These are phyloP conservation scores for Lathyrus aphaca DNA, from an alignment of 306 rosid genomes.

Conservation along the genomic window DNA sequence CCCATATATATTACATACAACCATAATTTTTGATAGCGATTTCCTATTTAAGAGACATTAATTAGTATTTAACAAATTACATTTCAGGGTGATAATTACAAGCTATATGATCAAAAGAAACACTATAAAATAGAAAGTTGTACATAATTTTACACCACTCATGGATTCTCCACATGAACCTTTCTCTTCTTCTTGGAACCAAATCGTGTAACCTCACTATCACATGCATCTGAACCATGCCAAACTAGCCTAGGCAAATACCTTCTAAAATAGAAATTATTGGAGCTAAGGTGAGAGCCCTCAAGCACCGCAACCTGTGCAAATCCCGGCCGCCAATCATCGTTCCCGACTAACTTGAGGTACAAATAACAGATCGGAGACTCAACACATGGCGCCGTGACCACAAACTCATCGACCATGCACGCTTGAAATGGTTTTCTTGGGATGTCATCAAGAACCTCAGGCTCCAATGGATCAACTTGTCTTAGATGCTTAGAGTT, in stretches of 20 bases:
- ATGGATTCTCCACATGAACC: constrained; percentile 39
- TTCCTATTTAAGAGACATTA: neutral
- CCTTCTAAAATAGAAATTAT: constrained; percentile 61
- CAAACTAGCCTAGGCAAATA: constrained; percentile 72
- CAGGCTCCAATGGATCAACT: constrained; percentile 63
- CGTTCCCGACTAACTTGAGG: constrained; percentile 62
- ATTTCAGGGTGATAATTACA: no score
- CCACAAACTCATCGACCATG: constrained; percentile 68
- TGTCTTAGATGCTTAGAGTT: constrained; percentile 62
- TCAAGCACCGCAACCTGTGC: constrained; percentile 55
- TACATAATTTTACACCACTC: neutral
- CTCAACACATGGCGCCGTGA: constrained; percentile 61
- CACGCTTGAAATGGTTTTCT: constrained; percentile 84
- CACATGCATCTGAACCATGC: constrained; percentile 78
- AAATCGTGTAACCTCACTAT: constrained; percentile 67
- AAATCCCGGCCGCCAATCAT: constrained; percentile 87
- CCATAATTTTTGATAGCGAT: no score
- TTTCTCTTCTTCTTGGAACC: constrained; percentile 65
- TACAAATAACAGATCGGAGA: constrained; percentile 72
- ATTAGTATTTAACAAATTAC: neutral
- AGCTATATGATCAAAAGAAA: neutral
- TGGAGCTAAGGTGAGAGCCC: constrained; percentile 56
- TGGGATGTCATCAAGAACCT: constrained; percentile 64
- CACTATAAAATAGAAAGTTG: neutral
- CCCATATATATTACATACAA: no score